Percentiles rank a stretch among this genome's conserved stretches.
Evolutionary conservation across 2,329 filamentous ascomycete genomes (phyloP).

Genomic region (Fusarium nodosum): DNA sequence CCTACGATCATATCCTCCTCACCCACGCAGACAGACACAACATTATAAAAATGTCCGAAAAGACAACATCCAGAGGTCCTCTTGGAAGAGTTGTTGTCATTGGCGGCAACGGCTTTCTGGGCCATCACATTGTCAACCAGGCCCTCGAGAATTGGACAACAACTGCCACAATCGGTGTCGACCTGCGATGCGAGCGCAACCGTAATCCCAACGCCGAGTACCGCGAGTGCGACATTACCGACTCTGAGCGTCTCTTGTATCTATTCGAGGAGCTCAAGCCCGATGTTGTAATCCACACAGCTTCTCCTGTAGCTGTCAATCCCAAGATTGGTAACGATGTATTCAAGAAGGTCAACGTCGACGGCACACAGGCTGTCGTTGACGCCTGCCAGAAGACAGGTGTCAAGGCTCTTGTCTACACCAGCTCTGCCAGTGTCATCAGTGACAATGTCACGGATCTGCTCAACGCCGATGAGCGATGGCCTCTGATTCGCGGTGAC

Average conservation of each 20-base stretch:
- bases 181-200: conserved; percentile 79
- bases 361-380: conserved; percentile 84
- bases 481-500: conserved; percentile 79
- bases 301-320: conserved; percentile 74
- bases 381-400: conserved; percentile 77
- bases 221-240: conserved; percentile 83
- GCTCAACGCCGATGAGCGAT: conserved; percentile 86
- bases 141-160: conserved; percentile 68
- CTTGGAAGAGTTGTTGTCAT: conserved; percentile 82
- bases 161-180: conserved; percentile 75
- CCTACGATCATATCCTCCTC: conserved; percentile 12
- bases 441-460: conserved; percentile 85
- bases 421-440: conserved; percentile 88
- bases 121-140: conserved; percentile 83
- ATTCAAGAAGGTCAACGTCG: conserved; percentile 87
- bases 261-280: conserved; percentile 77
- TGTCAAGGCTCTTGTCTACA: conserved; percentile 89
- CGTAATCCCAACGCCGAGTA: conserved; percentile 72
- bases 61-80: conserved; percentile 52
- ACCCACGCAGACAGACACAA: conserved; percentile 2
- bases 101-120: conserved; percentile 87
- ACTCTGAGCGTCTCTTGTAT: conserved; percentile 69
- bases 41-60: conserved; percentile 17
- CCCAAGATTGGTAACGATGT: conserved; percentile 69
- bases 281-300: conserved; percentile 91